phyloP scores from a whole-genome alignment of 1,284 basidiomycete species.

The Exsudoporus floridanus region DNA sequence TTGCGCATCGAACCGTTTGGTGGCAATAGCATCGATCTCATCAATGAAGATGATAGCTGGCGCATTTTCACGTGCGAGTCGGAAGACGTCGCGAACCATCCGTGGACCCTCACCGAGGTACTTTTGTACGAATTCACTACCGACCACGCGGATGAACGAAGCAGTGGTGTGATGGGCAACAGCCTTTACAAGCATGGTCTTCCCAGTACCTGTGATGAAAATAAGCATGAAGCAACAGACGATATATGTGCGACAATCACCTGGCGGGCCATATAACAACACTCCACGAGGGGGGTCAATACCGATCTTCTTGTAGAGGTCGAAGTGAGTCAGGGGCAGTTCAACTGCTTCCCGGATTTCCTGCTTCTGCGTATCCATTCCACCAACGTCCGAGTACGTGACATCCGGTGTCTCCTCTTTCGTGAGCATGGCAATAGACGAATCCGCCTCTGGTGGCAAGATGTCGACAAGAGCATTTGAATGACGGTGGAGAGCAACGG shows the following conservation, averaged over 20 bases:
- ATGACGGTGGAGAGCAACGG: constrained; percentile 97
- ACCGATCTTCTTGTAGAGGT: constrained; percentile 98
- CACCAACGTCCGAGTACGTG: constrained; percentile 88
- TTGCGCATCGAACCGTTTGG: constrained; percentile 99
- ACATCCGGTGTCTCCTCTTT: constrained; percentile 95
- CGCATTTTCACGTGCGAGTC: constrained; percentile 94
- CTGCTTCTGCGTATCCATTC: constrained; percentile 98
- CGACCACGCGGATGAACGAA: constrained; percentile 96
- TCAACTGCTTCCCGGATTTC: constrained; percentile 99
- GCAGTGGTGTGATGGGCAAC: constrained; percentile 98
- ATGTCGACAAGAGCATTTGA: constrained; percentile 99
- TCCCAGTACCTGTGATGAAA: constrained; percentile 78
- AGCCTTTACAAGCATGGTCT: constrained; percentile 99
- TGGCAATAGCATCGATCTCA: constrained; percentile 99
- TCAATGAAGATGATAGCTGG: constrained; percentile 99
- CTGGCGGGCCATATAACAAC: constrained; percentile 80
- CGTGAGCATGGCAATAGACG: constrained; percentile 92
- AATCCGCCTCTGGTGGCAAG: constrained; percentile 97
- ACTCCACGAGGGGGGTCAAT: constrained; percentile 95
- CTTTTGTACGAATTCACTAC: constrained; percentile 99
- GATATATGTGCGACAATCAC: constrained; percentile 35
- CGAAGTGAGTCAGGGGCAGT: constrained; percentile 95
- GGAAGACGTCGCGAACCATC: constrained; percentile 99
- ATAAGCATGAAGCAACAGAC: constrained; percentile 9
- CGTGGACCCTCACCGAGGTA: constrained; percentile 99